A percentile compares a stretch with the other conserved stretches of the same genome.
Evolutionary conservation across 2,329 filamentous ascomycete genomes (phyloP).

Genomic region (Diaporthe australafricana): DNA sequence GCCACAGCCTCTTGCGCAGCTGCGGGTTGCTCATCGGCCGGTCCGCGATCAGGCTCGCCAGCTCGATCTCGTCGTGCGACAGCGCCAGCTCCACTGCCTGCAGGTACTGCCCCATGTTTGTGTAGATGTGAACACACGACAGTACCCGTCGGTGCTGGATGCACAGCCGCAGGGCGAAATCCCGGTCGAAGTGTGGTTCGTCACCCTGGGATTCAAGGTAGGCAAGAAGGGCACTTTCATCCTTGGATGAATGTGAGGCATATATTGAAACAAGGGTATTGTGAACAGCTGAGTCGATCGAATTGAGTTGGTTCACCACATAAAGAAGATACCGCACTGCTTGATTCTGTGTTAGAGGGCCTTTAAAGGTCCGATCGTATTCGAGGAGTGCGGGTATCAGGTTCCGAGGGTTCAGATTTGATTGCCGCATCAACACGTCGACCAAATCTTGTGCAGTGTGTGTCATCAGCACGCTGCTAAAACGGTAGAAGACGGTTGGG

Average conservation of each 20-base stretch:
- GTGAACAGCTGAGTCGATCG: conserved; percentile 87
- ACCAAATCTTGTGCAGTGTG: conserved; percentile 87
- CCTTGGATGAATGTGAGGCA: conserved; percentile 83
- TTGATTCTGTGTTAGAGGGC: conserved; percentile 82
- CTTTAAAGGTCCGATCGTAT: conserved; percentile 84
- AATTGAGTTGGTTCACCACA: conserved; percentile 87
- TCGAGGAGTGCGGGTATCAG: conserved; percentile 94
- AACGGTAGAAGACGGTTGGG: conserved; percentile 93
- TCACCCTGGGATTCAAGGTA: conserved; percentile 93
- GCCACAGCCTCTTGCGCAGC: conserved; percentile 93
- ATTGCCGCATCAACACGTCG: conserved; percentile 95
- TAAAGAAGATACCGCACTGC: conserved; percentile 94
- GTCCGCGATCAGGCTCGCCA: conserved; percentile 91
- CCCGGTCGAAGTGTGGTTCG: conserved; percentile 89
- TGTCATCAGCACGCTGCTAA: conserved; percentile 96
- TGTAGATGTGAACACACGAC: conserved; percentile 97
- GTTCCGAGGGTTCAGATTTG: conserved; percentile 84
- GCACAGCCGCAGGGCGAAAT: conserved; percentile 94
- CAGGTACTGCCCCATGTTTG: conserved; percentile 92
- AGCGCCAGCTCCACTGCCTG: conserved; percentile 94
- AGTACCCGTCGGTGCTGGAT: conserved; percentile 94
- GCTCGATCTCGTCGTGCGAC: conserved; percentile 88
- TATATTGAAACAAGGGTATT: conserved; percentile 98
- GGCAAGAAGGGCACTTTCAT: conserved; percentile 85
- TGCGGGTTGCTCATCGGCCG: conserved; percentile 81